Conservation (phyloP, 192 early-diverging fungal species). For the Nowakowskiella sp. region DNA sequence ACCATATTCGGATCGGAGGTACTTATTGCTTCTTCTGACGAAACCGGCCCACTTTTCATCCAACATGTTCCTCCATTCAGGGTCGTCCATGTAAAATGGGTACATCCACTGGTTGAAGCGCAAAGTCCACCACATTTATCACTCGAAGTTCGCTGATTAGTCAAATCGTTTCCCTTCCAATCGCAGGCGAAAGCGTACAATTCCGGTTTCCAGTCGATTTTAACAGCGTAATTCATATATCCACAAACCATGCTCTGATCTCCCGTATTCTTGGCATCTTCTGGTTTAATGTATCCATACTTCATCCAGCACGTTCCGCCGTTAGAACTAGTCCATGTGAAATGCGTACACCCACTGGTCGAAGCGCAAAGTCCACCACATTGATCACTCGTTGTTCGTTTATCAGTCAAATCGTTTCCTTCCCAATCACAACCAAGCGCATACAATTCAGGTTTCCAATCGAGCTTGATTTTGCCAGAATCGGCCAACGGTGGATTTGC, state of each 20-base stretch:
- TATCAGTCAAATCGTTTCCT: not conserved
- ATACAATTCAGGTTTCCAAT: not conserved
- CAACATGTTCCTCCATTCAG: constrained; percentile 15
- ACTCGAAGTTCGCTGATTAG: no score
- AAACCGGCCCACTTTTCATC: constrained; percentile 4
- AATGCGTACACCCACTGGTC: not conserved
- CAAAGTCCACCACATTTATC: no score
- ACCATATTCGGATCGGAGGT: no score
- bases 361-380: not conserved
- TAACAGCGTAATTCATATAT: no score
- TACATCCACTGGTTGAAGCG: no score
- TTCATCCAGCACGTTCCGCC: not conserved
- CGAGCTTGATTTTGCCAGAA: no score
- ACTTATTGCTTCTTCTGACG: no score
- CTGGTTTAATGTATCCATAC: not conserved
- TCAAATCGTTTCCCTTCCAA: no score
- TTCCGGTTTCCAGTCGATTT: no score
- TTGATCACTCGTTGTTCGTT: not conserved
- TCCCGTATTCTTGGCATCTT: no score
- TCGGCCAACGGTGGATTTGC: constrained; percentile 33
- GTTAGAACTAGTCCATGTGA: not conserved
- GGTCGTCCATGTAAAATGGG: constrained; percentile 13
- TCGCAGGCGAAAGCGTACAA: no score
- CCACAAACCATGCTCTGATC: no score
- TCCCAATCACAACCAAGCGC: not conserved